Evolutionary conservation across 495 filamentous ascomycete genomes (phyloP).

Genomic region (Hyphodiscus hymeniophilus): DNA sequence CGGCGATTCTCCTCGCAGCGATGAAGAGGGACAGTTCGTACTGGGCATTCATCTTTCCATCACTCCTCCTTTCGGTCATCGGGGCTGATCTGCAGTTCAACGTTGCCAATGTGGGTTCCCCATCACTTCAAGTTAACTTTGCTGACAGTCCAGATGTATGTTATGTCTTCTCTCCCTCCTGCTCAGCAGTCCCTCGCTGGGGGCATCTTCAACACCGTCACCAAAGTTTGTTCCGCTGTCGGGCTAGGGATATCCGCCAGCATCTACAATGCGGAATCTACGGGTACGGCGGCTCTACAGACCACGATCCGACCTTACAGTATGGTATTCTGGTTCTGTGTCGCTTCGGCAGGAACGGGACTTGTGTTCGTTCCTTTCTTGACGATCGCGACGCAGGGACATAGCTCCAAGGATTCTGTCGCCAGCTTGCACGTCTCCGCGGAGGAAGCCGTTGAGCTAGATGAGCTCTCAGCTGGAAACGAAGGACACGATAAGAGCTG

Average conservation of each 20-base stretch:
- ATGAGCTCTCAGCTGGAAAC: no score
- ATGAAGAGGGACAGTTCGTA: constrained; percentile 32
- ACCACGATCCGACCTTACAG: constrained; percentile 32
- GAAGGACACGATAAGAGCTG: no score
- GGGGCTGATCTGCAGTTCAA: constrained; percentile 55
- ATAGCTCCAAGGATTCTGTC: constrained; percentile 16
- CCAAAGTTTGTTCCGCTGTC: constrained; percentile 41
- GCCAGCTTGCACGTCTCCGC: constrained; percentile 5
- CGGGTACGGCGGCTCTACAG: constrained; percentile 25
- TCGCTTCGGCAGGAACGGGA: constrained; percentile 41
- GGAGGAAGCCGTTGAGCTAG: no score
- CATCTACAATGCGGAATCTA: constrained; percentile 31
- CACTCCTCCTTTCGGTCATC: constrained; percentile 43
- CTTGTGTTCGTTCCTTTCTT: constrained; percentile 33
- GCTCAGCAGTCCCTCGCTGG: constrained; percentile 50
- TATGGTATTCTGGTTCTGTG: constrained; percentile 47
- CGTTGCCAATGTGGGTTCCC: constrained; percentile 35
- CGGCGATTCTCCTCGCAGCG: constrained; percentile 34
- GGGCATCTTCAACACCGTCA: constrained; percentile 50
- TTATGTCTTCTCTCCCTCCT: constrained; percentile 43
- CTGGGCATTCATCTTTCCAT: constrained; percentile 51
- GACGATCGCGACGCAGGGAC: constrained; percentile 35
- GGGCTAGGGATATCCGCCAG: constrained; percentile 45
- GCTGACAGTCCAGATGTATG: constrained; percentile 35
- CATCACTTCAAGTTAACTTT: constrained; percentile 11